Evolutionary conservation across 495 filamentous ascomycete genomes (phyloP), one percentile per base, ranked within the genome.

Genomic region (Hyaloscypha hepaticicola): DNA sequence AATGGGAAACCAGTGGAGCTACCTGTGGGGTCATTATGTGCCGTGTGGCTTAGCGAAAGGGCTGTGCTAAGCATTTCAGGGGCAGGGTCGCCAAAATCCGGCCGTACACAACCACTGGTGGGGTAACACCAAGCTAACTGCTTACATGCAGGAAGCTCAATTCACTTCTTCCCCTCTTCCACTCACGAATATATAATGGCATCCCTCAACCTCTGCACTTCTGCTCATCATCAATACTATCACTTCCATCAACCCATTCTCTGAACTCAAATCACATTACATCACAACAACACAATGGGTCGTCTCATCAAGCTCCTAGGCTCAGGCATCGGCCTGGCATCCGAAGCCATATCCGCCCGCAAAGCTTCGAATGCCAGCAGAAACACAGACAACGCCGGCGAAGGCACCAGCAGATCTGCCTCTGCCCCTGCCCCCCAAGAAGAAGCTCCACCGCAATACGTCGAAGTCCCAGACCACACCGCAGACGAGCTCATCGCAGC

Each of bases 241-340:
- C 21, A 53, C 50, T 53, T 53, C 50, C 21, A 53, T 53, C 26
- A 28, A 7, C 50, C 26, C 5, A 28, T 25, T 24, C 38, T 45
- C 38, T 53, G n/a, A 25, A 53, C 7, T 19, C 50, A 5, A 53
- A 22, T 14, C 22, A 7, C 22, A 7, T 28, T 8, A 22, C 50
- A 53, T 21, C 9, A 34, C 38, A 31, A 45, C 31, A 41, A 7
- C 56, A 63, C 21, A 16, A 68, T 68, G 66, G 66, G 66, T 38
- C 31, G 65, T 16, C 62, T 69, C 31, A 57, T 69, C 2, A 65
- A 62, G 31, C 66, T 69, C 55, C 34, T 82, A 34, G 74, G 77
- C 34, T 58, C 72, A 0, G 80, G 82, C 14, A 79, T 85, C 50
- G 82, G 81, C n/a, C 76, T 82, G 5, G 80, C 77, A 25, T 75